These are phyloP conservation scores for Candida palmyrensis DNA, from an alignment of 805 yeast genomes.

Conservation along the genomic window DNA sequence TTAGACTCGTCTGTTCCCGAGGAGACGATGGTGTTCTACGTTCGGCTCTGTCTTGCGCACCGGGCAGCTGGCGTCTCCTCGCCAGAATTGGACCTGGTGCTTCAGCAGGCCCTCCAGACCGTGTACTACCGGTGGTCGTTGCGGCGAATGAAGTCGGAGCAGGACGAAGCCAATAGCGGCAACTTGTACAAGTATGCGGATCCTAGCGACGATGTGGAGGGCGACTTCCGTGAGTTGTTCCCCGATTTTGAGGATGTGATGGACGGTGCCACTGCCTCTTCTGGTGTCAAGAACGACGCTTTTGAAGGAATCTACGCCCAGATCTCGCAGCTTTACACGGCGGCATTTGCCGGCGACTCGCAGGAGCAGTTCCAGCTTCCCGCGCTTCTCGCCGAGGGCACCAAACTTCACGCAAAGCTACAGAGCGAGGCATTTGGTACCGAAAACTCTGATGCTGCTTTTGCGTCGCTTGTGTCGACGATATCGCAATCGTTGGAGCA, in stretches of 20 bases:
- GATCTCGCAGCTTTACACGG: constrained; percentile 47
- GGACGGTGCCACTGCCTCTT: constrained; percentile 21
- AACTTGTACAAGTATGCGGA: constrained; percentile 64
- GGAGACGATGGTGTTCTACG: constrained; percentile 41
- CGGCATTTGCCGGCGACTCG: constrained; percentile 24
- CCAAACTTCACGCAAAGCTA: constrained; percentile 13
- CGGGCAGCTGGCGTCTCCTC: constrained; percentile 7
- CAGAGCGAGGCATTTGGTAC: constrained; percentile 5
- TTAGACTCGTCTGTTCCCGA: constrained; percentile 48
- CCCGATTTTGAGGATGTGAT: constrained; percentile 79
- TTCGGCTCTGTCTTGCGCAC: constrained; percentile 39
- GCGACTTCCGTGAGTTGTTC: constrained; percentile 75
- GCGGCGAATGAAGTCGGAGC: constrained; percentile 61
- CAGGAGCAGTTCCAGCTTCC: no score
- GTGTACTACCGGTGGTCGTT: constrained; percentile 80
- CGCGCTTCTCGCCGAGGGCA: constrained; percentile 38
- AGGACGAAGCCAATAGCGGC: constrained; percentile 53
- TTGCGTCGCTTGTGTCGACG: constrained; percentile 22
- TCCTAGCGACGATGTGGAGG: constrained; percentile 62
- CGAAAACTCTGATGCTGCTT: constrained; percentile 17
- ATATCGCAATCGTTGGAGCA: constrained; percentile 8
- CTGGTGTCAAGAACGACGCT: constrained; percentile 13
- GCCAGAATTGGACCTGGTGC: constrained; percentile 15
- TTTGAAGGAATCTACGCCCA: constrained; percentile 43
- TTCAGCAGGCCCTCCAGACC: constrained; percentile 48